Base-by-base conservation (phyloP, 257 asterid genomes). In the Capsicum baccatum region DNA sequence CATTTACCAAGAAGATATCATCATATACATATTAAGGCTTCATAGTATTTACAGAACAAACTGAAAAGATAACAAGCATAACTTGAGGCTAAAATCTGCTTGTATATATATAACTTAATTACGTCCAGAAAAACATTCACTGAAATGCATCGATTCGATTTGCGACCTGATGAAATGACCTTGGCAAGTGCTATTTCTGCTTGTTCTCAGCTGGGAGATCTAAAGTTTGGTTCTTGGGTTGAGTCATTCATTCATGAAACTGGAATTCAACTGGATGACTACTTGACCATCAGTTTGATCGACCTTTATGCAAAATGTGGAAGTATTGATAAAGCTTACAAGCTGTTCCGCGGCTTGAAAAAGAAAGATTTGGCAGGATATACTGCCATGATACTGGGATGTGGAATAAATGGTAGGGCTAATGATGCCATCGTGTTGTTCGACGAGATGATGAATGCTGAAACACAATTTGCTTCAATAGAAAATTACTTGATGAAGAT, bases 331-430 rank as follows among this genome's bases (percentile, higher is more conserved):
- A 93, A 91, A 88, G 99, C 99, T 83, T 71, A 84, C n/a, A 92
- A 90, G 79, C 86, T 94, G 16, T 94, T 96, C 55, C 83, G 17
- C 0, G 50, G 85, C 66, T 87, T 93, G 86, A 90, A 84, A 83
- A 89, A 83, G 17, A 90, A 87, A 89, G 99, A 96, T 88, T 56
- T 94, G 82, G 94, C 93, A 57, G 89, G 97, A 42, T 96, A 94
- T 50, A 94, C 97, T 10, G 98, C 98, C 16, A 96, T 96, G 92
- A 92, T 96, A 55, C 71, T 92, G 86, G 98, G 98, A 14, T 96
- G 92, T 33, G 99, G 96, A 10, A 88, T 93, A 84, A 92, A 96
- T 21, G 98, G 98, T 48, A 86, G 91, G 84, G 97, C 89, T 42
- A 68, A 83, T 54, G 95, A 92, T 35, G 92, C 98, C 17, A 89